A percentile compares a stretch with the other conserved stretches of the same genome.
Conservation (phyloP, 1,139 yeast species). For the Sugiyamaella sp. region DNA sequence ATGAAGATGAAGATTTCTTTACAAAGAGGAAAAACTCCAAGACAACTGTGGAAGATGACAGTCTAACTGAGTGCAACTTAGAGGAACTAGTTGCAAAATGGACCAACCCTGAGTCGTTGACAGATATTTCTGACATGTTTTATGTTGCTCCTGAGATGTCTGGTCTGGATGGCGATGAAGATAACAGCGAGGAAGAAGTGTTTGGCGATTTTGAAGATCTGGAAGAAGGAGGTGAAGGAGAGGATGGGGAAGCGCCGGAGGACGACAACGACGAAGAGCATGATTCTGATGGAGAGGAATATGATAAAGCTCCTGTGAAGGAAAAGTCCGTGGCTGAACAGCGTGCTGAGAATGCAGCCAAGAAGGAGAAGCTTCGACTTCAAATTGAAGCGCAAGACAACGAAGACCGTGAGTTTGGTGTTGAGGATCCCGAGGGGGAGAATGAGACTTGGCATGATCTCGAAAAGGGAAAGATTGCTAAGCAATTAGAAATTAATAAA, state of each 20-base stretch:
- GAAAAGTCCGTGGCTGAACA: slow-evolving; percentile 52
- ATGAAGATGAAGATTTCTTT: slow-evolving; percentile 64
- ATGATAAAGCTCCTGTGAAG: slow-evolving; percentile 45
- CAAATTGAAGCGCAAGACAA: slow-evolving; percentile 85
- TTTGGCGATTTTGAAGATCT: slow-evolving; percentile 83
- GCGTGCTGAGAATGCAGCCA: slow-evolving; percentile 80
- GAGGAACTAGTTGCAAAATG: slow-evolving; percentile 49
- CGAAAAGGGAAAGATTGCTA: slow-evolving; percentile 95
- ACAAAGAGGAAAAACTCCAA: slow-evolving; percentile 55
- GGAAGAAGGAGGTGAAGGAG: slow-evolving; percentile 53
- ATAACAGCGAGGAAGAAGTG: slow-evolving; percentile 52
- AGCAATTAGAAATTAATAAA: slow-evolving; percentile 91
- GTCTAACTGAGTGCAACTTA: slow-evolving; percentile 30
- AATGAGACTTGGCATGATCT: slow-evolving; percentile 96
- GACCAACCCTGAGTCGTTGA: slow-evolving; percentile 51
- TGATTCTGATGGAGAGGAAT: slow-evolving; percentile 53
- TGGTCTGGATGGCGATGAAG: slow-evolving; percentile 43
- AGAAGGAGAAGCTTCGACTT: slow-evolving; percentile 81
- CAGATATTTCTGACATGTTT: slow-evolving; percentile 58
- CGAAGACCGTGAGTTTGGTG: slow-evolving; percentile 71
- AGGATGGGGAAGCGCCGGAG: slow-evolving; percentile 44
- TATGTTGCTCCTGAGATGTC: slow-evolving; percentile 63
- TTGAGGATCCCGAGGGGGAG: slow-evolving; percentile 71
- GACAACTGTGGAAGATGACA: slow-evolving; percentile 40
- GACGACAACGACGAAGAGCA: slow-evolving; percentile 44